Conservation (phyloP, 78 protist genomes). For the Tieghemostelium lacteum region DNA sequence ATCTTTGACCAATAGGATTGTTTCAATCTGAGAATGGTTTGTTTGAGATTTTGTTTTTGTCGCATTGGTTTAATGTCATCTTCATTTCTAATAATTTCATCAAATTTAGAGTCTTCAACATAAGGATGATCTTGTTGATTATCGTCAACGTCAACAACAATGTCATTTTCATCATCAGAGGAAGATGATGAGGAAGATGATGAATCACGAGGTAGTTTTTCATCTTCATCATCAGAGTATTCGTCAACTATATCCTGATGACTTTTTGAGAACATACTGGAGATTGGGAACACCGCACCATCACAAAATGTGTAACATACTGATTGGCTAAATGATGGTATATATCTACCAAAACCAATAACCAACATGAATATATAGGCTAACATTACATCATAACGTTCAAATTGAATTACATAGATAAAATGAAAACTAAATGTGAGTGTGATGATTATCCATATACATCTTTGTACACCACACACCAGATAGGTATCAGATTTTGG, state of each 20-base stretch:
- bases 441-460: conserved; percentile 44
- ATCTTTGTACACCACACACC: conserved; percentile 21
- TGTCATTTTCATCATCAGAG: not conserved
- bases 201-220: not conserved
- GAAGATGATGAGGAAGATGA: no score
- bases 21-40: conserved; percentile 11
- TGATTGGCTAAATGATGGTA: conserved; percentile 46
- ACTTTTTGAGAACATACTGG: no score
- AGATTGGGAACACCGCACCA: conserved; percentile 63
- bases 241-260: not conserved
- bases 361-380: conserved; percentile 21
- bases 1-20: conserved; percentile 2
- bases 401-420: not conserved
- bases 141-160: not conserved
- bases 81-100: not conserved
- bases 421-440: not conserved
- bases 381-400: conserved; percentile 28
- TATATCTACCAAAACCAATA: conserved; percentile 43
- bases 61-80: not conserved
- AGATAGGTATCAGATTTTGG: conserved; percentile 43
- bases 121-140: no score
- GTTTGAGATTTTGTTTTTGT: conserved; percentile 4
- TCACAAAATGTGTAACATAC: conserved; percentile 62
- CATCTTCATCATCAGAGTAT: not conserved
- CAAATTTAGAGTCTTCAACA: no score